Percentiles rank a stretch among this genome's conserved stretches.
phyloP scores from a whole-genome alignment of 768 basidiomycete genomes.

The Mycena venus region DNA sequence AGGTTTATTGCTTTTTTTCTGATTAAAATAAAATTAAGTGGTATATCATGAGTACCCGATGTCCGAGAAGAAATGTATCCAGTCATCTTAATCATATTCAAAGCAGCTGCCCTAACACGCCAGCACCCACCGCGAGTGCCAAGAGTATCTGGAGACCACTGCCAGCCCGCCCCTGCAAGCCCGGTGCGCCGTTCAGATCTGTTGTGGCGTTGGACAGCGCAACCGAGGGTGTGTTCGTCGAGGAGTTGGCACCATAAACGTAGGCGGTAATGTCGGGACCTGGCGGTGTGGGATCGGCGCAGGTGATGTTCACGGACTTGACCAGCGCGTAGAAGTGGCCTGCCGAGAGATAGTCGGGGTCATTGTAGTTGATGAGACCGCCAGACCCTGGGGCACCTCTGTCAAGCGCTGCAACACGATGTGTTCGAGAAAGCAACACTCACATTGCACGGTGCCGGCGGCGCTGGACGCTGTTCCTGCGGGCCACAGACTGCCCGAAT shows the following conservation, averaged over 20 bases:
- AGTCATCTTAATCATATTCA: background rate
- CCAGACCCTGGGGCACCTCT: constrained; percentile 20
- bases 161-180: constrained; percentile 10
- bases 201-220: constrained; percentile 71
- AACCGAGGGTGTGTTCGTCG: constrained; percentile 66
- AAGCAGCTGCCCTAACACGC: constrained; percentile 27
- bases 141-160: constrained; percentile 20
- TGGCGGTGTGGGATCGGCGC: constrained; percentile 63
- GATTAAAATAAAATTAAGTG: constrained; percentile 10
- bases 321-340: constrained; percentile 81
- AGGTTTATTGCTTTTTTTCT: no score
- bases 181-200: constrained; percentile 61
- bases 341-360: constrained; percentile 81
- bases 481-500: constrained; percentile 76
- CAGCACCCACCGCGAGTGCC: constrained; percentile 30
- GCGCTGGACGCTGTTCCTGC: constrained; percentile 75
- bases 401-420: background rate
- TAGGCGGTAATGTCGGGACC: constrained; percentile 70
- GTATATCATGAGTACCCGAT: background rate
- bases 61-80: background rate
- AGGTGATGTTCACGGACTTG: constrained; percentile 73
- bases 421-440: background rate
- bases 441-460: constrained; percentile 78
- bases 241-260: constrained; percentile 70
- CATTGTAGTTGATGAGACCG: constrained; percentile 83